Evolutionary conservation across 495 filamentous ascomycete species (phyloP).

Genomic region (Cudoniella acicularis): DNA sequence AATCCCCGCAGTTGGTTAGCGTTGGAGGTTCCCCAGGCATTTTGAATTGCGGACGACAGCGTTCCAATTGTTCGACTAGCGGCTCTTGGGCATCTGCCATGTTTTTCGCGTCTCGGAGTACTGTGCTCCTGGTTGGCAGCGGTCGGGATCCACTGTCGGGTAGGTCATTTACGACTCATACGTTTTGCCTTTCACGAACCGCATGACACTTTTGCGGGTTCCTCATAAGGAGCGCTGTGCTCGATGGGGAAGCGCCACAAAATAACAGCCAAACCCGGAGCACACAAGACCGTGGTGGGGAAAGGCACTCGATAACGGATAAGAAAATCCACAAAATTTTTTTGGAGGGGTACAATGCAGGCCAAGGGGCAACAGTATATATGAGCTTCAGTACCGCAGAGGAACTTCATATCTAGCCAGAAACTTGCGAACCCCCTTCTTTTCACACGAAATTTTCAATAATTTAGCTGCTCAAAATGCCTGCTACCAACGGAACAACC

Average conservation of each 20-base stretch:
- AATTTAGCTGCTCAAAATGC: not conserved
- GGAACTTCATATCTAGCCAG: not conserved
- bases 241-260: not conserved
- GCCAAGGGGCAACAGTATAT: not conserved
- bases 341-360: not conserved
- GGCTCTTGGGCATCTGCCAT: not conserved
- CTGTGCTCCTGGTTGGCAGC: not conserved
- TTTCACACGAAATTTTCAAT: not conserved
- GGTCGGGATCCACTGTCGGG: not conserved
- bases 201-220: not conserved
- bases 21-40: not conserved
- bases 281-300: not conserved
- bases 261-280: not conserved
- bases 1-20: slow-evolving; percentile 5
- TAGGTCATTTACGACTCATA: not conserved
- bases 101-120: not conserved
- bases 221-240: not conserved
- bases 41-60: not conserved
- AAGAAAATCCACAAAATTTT: not conserved
- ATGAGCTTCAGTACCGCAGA: not conserved
- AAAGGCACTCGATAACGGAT: not conserved
- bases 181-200: not conserved
- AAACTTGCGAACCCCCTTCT: not conserved
- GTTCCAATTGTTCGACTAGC: not conserved
- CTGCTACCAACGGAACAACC: not conserved